Conservation (phyloP, 805 yeast species). For the Yarrowia sp. region DNA sequence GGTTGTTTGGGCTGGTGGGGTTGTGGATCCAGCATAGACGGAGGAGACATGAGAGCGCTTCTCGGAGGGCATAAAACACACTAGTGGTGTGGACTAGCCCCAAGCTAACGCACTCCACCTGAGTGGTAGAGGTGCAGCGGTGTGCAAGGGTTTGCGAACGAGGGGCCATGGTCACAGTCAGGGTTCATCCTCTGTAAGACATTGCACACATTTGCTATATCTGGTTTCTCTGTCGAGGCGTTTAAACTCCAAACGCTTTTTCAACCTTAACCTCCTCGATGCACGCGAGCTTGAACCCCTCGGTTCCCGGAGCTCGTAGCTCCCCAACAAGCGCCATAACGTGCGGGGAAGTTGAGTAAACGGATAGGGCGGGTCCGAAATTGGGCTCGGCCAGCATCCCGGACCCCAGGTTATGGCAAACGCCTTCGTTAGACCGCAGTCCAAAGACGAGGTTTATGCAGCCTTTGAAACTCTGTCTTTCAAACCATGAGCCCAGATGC, state of each 20-base stretch:
- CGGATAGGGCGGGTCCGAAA: neutral
- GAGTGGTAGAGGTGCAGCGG: neutral
- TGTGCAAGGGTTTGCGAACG: too few species aligned
- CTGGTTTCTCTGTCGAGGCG: neutral
- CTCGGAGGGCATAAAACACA: slow-evolving; percentile 6
- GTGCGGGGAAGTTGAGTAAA: slow-evolving; percentile 10
- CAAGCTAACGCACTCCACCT: slow-evolving; percentile 8
- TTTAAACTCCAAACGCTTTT: slow-evolving; percentile 14
- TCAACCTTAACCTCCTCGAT: slow-evolving; percentile 32
- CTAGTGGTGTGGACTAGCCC: neutral
- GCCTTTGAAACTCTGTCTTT: neutral
- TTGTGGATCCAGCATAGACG: slow-evolving; percentile 17
- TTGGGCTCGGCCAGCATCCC: neutral
- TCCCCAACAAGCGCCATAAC: slow-evolving; percentile 15
- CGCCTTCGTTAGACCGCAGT: neutral
- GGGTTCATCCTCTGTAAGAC: neutral
- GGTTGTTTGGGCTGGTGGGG: slow-evolving; percentile 33
- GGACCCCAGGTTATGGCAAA: slow-evolving; percentile 10
- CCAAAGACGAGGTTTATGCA: slow-evolving; percentile 6
- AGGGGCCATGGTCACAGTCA: neutral
- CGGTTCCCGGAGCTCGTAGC: neutral
- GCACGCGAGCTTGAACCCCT: slow-evolving; percentile 21
- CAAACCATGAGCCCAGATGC: slow-evolving; percentile 12
- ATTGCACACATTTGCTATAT: neutral
- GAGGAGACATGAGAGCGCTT: neutral